A percentile compares a stretch with the other conserved stretches of the same genome.
phyloP scores from a whole-genome alignment of 306 rosid genomes.

The Quercus glauca region DNA sequence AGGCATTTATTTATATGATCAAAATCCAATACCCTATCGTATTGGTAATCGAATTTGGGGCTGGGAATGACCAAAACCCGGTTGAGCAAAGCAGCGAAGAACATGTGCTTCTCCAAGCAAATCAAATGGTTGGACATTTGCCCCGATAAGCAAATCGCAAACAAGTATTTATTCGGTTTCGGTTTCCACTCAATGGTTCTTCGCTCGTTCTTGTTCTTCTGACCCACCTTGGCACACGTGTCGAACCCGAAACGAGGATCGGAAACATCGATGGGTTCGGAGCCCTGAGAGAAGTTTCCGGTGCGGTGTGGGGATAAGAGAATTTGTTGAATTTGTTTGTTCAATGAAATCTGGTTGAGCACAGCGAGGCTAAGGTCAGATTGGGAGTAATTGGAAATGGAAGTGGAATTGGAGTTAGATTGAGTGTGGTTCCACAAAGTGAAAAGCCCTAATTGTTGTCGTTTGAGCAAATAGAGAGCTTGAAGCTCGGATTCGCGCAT shows the following conservation, averaged over 20 bases:
- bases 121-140: too few relatives aligned
- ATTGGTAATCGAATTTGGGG: conserved; percentile 66
- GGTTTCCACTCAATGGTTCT: too few relatives aligned
- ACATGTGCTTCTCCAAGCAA: too few relatives aligned
- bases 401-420: not conserved
- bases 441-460: conserved; percentile 59
- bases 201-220: too few relatives aligned
- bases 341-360: conserved; percentile 46
- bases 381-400: conserved; percentile 3
- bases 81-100: conserved; percentile 33
- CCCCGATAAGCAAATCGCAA: too few relatives aligned
- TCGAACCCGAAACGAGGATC: too few relatives aligned
- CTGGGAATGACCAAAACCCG: conserved; percentile 86
- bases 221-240: too few relatives aligned
- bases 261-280: too few relatives aligned
- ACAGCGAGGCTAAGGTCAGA: conserved; percentile 39
- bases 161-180: too few relatives aligned
- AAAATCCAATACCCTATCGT: conserved; percentile 70
- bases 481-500: conserved; percentile 78
- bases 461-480: conserved; percentile 68
- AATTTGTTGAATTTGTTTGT: too few relatives aligned
- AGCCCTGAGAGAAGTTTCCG: too few relatives aligned
- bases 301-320: too few relatives aligned
- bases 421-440: conserved; percentile 44
- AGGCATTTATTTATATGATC: conserved; percentile 75